Base-by-base conservation (phyloP, 1,284 basidiomycete species). In the Grifola frondosa region DNA sequence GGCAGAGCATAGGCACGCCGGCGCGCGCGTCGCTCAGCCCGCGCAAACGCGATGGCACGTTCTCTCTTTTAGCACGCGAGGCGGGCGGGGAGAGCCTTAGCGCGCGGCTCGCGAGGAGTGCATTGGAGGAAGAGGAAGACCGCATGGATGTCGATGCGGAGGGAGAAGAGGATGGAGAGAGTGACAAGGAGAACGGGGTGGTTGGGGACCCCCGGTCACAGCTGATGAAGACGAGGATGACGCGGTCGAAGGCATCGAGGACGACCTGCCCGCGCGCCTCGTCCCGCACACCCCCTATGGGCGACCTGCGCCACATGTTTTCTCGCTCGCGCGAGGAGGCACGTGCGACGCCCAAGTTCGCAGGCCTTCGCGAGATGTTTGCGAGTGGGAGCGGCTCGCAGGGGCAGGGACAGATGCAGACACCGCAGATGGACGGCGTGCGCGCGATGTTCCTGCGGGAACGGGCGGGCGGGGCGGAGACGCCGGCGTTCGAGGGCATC, bases 1-100 rank as follows among this genome's bases (percentile, higher is more conserved):
- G 79, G 38, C 66, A 73, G 53, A 80, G 78, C 52, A 57, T 67
- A 39, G 57, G 53, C n/a, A 43, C 39, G 5, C 41, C 37, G n/a
- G 45, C n/a, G 44, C 46, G 48, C 34, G 40, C 46, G 30, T 52
- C 49, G 33, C 31, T 51, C 12, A 60, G 53, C 30, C 61, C 58
- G 33, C 44, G 49, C 28, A 59, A 59, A 47, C 48, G 52, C 12
- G 49, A 46, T 17, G 51, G 56, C 21, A 51, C 52, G 8, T 65
- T 66, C 48, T 65, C 63, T 2, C 46, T 66, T 28, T 55, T 66
- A 11, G 61, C 64, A 1, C 49, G 54, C 7, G 56, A 53, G 11
- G 38, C 41, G 3, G 26, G 30, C 30, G 34, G 32, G 38, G 26
- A 37, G 34, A n/a, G n/a, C n/a, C n/a, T n/a, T n/a, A n/a, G n/a